Evolutionary conservation across 768 basidiomycete genomes (phyloP), one percentile per base, ranked within the genome.

Genomic region (Suillus tomentosus): DNA sequence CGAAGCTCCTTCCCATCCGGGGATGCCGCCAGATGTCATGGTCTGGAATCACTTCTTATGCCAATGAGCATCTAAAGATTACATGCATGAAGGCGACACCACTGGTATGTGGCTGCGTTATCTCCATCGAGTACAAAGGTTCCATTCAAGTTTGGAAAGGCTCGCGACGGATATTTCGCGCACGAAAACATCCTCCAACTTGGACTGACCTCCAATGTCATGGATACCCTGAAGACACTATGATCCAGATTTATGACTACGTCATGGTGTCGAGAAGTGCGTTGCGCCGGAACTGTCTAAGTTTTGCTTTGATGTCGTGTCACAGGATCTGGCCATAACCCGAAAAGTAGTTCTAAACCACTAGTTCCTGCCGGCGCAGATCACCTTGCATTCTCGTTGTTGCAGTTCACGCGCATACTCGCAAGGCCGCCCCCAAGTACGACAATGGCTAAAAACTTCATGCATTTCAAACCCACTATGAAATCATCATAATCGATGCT

Each of bases 21-120:
- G 9, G n/a, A 22, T 47, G 45, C 45, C 11, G 11, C 45, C 11
- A 11, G n/a, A n/a, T 11, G 45, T 47, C n/a, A 11, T 51, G 24
- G 9, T 17, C 14, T 51, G 4, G 27, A 53, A 10, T 19, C 22
- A 47, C 5, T 5, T 47, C 3, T 11, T n/a, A 17, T 27, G 31
- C 10, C 51, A 31, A 53, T 31, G 27, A 34, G 9, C 17, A 4
- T 34, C 27, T 27, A 17, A 31, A 9, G 1, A 17, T 27, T 15
- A 9, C 22, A 24, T 24, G 24, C 6, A 24, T 14, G 8, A 15
- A 17, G 22, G n/a, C 0, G 13, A 27, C 17, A 27, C 8, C 15
- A 17, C 17, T 53, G 9, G 71, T 64, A 72, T 73, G 10, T 77
- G 71, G 70, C 51, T 77, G 14, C 37, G 14, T 14, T 74, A 70